Conservation (phyloP, 208 protist species). For the Leishmania turanica region DNA sequence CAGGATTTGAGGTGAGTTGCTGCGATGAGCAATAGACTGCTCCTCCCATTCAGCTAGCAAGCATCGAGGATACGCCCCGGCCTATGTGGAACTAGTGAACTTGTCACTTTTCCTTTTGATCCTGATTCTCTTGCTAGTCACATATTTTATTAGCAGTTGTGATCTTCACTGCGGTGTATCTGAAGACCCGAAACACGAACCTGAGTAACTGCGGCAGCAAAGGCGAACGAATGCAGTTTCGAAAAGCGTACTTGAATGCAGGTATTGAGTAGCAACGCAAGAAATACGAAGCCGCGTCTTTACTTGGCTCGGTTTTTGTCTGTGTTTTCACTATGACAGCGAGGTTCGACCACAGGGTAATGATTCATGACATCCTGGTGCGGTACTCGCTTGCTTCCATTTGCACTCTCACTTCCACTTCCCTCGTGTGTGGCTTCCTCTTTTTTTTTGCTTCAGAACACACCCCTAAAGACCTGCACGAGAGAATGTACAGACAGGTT, state of each 20-base stretch:
- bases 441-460: neutral
- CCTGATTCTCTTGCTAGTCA: constrained; percentile 11
- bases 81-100: neutral
- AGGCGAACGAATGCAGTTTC: constrained; percentile 2
- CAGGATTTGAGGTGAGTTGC: neutral
- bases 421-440: neutral
- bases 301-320: neutral
- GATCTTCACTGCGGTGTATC: constrained; percentile 2
- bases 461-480: neutral
- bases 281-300: neutral
- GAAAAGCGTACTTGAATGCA: neutral
- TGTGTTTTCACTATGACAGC: neutral
- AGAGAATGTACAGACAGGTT: constrained; percentile 17
- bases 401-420: neutral
- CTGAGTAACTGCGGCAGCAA: neutral
- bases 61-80: neutral
- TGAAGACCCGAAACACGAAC: neutral
- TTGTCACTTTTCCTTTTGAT: constrained; percentile 1
- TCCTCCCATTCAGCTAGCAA: neutral
- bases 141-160: constrained; percentile 14
- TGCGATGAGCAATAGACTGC: neutral
- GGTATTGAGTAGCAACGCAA: neutral
- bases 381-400: neutral
- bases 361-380: neutral
- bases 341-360: neutral